Evolutionary conservation across 2,329 filamentous ascomycete species (phyloP).

Genomic region (Exophiala dermatitidis): DNA sequence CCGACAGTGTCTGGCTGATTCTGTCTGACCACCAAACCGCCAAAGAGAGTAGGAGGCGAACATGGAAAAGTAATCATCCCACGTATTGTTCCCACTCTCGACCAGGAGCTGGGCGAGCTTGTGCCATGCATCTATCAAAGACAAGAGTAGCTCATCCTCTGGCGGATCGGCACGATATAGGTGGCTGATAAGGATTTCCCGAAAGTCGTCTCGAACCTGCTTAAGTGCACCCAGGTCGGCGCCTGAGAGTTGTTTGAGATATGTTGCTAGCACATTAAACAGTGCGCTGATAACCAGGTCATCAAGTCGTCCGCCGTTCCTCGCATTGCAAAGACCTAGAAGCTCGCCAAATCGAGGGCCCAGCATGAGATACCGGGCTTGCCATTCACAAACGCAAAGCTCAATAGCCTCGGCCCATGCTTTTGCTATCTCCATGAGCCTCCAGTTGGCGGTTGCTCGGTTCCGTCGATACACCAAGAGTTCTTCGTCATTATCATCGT

Average conservation of each 20-base stretch:
- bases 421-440: slow-evolving; percentile 7
- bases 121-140: slow-evolving; percentile 19
- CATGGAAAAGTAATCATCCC: slow-evolving; percentile 16
- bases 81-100: slow-evolving; percentile 1
- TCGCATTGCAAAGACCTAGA: neutral
- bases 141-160: slow-evolving; percentile 7
- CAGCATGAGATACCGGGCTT: slow-evolving; percentile 9
- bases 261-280: slow-evolving; percentile 11
- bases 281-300: slow-evolving; percentile 5
- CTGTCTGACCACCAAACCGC: slow-evolving; percentile 4
- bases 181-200: slow-evolving; percentile 7
- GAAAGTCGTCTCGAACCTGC: slow-evolving; percentile 3
- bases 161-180: slow-evolving; percentile 1
- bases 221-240: neutral
- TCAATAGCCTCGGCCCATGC: slow-evolving; percentile 9
- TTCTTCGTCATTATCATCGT: neutral
- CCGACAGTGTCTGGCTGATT: slow-evolving; percentile 13
- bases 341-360: slow-evolving; percentile 4
- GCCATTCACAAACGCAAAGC: slow-evolving; percentile 11
- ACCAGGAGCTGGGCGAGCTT: slow-evolving; percentile 11
- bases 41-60: slow-evolving; percentile 9
- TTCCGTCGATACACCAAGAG: slow-evolving; percentile 5
- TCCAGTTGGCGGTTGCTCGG: slow-evolving; percentile 2
- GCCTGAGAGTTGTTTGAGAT: slow-evolving; percentile 8
- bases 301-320: neutral